phyloP scores from a whole-genome alignment of 192 early-diverging fungal genomes.

The Umbelopsis sp. region DNA sequence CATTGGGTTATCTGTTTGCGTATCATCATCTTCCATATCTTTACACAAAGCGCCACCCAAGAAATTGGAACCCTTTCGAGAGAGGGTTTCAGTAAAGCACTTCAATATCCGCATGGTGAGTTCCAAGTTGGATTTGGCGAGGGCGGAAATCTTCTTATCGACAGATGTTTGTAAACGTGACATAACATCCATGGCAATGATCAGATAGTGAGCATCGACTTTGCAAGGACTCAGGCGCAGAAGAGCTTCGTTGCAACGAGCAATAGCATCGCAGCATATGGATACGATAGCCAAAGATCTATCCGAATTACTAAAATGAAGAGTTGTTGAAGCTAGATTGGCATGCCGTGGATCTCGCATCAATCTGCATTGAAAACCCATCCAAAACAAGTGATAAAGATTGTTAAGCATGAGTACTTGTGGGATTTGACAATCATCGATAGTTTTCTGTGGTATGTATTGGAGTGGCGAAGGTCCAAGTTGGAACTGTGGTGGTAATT shows the following conservation, averaged over 20 bases:
- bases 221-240: slow-evolving; percentile 20
- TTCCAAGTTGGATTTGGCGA: background rate
- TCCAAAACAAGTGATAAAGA: slow-evolving; percentile 25
- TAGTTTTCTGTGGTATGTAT: slow-evolving; percentile 14
- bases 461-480: slow-evolving; percentile 9
- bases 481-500: slow-evolving; percentile 6
- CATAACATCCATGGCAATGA: slow-evolving; percentile 21
- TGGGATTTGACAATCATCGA: slow-evolving; percentile 12
- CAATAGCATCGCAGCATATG: slow-evolving; percentile 27
- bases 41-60: background rate
- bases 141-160: background rate
- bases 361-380: slow-evolving; percentile 21
- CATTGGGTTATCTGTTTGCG: background rate
- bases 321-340: slow-evolving; percentile 14
- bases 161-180: slow-evolving; percentile 17
- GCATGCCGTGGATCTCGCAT: slow-evolving; percentile 17
- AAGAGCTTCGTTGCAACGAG: slow-evolving; percentile 12
- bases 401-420: slow-evolving; percentile 18
- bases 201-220: slow-evolving; percentile 25
- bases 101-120: background rate
- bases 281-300: slow-evolving; percentile 24
- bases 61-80: background rate
- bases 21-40: background rate
- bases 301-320: slow-evolving; percentile 20
- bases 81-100: background rate